Conservation (phyloP, 202 grass and related monocot species). For the Brachypodium distachyon region DNA sequence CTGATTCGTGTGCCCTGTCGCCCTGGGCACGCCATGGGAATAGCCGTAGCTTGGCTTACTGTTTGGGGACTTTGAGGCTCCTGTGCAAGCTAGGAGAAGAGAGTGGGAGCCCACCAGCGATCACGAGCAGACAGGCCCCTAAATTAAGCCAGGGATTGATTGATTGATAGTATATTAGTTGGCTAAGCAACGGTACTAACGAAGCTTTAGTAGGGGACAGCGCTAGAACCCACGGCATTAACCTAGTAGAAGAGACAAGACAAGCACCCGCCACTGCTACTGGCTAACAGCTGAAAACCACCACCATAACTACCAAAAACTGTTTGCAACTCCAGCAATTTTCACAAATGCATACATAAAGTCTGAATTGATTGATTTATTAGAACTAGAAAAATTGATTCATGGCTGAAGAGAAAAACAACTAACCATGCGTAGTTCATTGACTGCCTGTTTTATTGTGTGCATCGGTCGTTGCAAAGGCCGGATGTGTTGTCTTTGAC, state of each 20-base stretch:
- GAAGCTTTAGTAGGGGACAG: background rate
- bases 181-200: slow-evolving; percentile 3
- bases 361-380: too few relatives aligned
- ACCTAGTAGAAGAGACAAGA: background rate
- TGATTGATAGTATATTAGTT: too few relatives aligned
- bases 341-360: too few relatives aligned
- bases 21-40: background rate
- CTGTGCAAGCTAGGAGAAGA: slow-evolving; percentile 18
- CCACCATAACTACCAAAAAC: background rate
- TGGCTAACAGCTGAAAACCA: slow-evolving; percentile 20
- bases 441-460: too few relatives aligned
- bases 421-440: too few relatives aligned
- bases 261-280: slow-evolving; percentile 7
- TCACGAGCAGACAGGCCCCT: slow-evolving; percentile 5
- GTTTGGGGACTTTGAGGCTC: background rate
- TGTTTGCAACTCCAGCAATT: background rate
- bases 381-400: too few relatives aligned
- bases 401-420: too few relatives aligned
- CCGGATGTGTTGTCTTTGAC: too few relatives aligned
- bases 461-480: too few relatives aligned
- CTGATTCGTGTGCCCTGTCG: background rate
- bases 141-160: slow-evolving; percentile 28
- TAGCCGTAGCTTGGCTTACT: background rate
- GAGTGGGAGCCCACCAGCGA: slow-evolving; percentile 8
- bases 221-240: slow-evolving; percentile 16